Evolutionary conservation across 768 basidiomycete genomes (phyloP).

Genomic region (Xerocomus spinulosus): DNA sequence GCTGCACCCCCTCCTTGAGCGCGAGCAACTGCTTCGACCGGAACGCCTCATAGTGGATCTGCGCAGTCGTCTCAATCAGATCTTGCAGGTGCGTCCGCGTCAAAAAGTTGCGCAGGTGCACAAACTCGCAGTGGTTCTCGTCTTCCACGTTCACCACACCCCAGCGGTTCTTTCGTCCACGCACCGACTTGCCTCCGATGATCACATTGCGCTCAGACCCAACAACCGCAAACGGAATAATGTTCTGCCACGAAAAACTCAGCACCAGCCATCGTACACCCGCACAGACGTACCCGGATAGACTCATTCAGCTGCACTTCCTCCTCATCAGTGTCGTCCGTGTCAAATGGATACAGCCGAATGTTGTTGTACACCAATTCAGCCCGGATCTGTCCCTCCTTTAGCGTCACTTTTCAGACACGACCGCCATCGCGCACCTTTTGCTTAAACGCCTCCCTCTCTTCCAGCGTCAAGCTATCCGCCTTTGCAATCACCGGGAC

Average conservation of each 20-base stretch:
- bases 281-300: conserved; percentile 66
- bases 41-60: conserved; percentile 99
- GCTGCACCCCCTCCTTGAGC: conserved; percentile 90
- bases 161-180: conserved; percentile 97
- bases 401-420: conserved; percentile 6
- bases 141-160: conserved; percentile 98
- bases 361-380: conserved; percentile 91
- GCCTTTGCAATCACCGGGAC: conserved; percentile 99
- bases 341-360: conserved; percentile 94
- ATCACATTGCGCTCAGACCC: conserved; percentile 96
- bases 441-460: conserved; percentile 88
- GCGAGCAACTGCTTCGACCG: conserved; percentile 96
- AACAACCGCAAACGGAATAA: conserved; percentile 95
- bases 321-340: conserved; percentile 91
- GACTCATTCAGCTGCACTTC: conserved; percentile 85
- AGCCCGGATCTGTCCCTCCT: conserved; percentile 71
- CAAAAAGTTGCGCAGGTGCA: conserved; percentile 95
- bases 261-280: background rate
- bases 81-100: conserved; percentile 97
- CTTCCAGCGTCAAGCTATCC: conserved; percentile 90
- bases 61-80: conserved; percentile 97
- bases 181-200: conserved; percentile 92
- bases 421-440: conserved; percentile 48
- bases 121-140: conserved; percentile 95
- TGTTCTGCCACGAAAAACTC: conserved; percentile 59